Conservation (phyloP, 202 grass and related monocot genomes). For the Musa balbisiana region DNA sequence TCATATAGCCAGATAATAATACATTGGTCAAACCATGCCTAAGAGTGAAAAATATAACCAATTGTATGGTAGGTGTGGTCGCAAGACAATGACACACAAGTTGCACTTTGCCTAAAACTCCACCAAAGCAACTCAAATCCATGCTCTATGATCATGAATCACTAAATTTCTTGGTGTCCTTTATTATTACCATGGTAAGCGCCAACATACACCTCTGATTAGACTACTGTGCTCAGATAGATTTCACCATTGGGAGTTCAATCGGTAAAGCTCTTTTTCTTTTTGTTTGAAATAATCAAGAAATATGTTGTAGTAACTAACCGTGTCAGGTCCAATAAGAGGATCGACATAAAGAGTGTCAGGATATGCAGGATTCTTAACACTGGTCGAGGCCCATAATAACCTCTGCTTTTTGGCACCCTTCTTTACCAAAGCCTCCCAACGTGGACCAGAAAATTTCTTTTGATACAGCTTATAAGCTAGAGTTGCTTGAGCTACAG, state of each 20-base stretch:
- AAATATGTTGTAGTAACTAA: slow-evolving; percentile 28
- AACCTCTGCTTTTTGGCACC: slow-evolving; percentile 97
- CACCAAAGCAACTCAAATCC: background rate
- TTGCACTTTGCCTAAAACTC: too few relatives aligned
- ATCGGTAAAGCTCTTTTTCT: too few relatives aligned
- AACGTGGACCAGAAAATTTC: slow-evolving; percentile 97
- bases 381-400: slow-evolving; percentile 92
- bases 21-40: background rate
- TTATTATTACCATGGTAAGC: too few relatives aligned
- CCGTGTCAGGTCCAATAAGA: slow-evolving; percentile 95
- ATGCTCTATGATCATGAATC: background rate
- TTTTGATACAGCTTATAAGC: slow-evolving; percentile 92
- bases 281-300: too few relatives aligned
- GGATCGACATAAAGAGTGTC: slow-evolving; percentile 96
- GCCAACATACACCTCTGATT: too few relatives aligned
- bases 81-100: too few relatives aligned
- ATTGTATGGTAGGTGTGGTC: background rate
- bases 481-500: slow-evolving; percentile 83
- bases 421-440: slow-evolving; percentile 98
- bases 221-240: too few relatives aligned
- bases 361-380: slow-evolving; percentile 90
- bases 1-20: background rate
- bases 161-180: too few relatives aligned
- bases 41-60: background rate
- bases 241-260: too few relatives aligned